These are phyloP conservation scores for Neofusicoccum sp. DNA, from an alignment of 2,329 filamentous ascomycete species.

Conservation along the genomic window DNA sequence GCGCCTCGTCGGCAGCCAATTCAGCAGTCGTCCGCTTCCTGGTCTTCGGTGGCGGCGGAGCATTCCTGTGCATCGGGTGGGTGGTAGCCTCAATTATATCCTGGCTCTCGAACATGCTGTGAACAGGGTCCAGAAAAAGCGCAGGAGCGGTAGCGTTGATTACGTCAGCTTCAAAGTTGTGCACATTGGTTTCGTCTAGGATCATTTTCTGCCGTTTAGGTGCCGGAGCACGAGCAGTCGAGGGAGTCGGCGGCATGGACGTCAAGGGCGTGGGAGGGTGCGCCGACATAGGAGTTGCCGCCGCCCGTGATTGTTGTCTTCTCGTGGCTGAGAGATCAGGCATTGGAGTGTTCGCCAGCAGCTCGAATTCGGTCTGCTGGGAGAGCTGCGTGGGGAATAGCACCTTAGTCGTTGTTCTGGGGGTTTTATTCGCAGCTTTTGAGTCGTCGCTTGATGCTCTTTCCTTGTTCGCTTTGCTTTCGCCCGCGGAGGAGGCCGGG, in stretches of 20 bases:
- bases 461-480: constrained; percentile 22
- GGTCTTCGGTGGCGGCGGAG: constrained; percentile 79
- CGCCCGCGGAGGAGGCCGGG: constrained; percentile 25
- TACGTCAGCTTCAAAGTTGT: constrained; percentile 73
- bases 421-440: constrained; percentile 46
- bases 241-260: constrained; percentile 54
- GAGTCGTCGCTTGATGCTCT: background rate
- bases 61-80: constrained; percentile 73
- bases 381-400: constrained; percentile 80
- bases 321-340: constrained; percentile 50
- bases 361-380: constrained; percentile 69
- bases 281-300: constrained; percentile 46
- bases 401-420: constrained; percentile 61
- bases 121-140: constrained; percentile 74
- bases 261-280: constrained; percentile 66
- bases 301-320: constrained; percentile 47
- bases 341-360: constrained; percentile 69
- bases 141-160: constrained; percentile 71
- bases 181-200: constrained; percentile 70
- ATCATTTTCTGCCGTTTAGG: constrained; percentile 74
- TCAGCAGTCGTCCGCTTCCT: constrained; percentile 93
- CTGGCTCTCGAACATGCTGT: constrained; percentile 66
- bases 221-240: constrained; percentile 59
- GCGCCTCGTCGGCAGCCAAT: constrained; percentile 89
- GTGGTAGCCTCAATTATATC: constrained; percentile 67